Percentiles rank a stretch among this genome's conserved stretches.
Conservation (phyloP, 345 rosid genomes). For the Aegle marmelos region DNA sequence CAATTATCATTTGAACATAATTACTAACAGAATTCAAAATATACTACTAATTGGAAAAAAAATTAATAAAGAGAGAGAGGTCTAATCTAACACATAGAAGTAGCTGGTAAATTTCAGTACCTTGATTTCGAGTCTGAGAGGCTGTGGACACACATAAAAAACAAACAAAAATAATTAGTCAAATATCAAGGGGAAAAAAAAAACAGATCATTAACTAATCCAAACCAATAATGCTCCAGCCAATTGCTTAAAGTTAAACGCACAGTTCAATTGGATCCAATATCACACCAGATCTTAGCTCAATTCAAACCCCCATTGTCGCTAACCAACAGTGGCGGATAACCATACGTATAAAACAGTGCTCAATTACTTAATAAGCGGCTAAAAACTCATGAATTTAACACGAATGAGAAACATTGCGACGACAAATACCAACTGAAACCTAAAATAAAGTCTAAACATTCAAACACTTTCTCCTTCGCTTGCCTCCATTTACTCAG, state of each 20-base stretch:
- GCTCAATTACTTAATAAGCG: not conserved
- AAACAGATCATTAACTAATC: conserved; percentile 11
- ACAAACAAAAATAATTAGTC: conserved; percentile 6
- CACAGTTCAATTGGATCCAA: not conserved
- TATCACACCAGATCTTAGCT: conserved; percentile 8
- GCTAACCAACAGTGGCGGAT: not conserved
- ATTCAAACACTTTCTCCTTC: not conserved
- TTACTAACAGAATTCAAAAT: conserved; percentile 3
- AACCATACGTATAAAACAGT: not conserved
- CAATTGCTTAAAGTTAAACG: not conserved
- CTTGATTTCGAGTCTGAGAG: conserved; percentile 63
- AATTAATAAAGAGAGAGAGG: not conserved
- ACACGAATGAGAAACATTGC: not conserved
- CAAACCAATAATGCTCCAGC: not conserved
- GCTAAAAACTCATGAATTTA: not conserved
- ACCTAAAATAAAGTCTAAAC: not conserved
- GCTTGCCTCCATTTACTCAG: not conserved
- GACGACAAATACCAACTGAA: not conserved
- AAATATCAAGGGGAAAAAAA: conserved; percentile 9
- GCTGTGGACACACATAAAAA: conserved; percentile 34
- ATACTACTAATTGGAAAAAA: not conserved
- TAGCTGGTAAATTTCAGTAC: conserved; percentile 20
- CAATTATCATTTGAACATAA: conserved; percentile 22
- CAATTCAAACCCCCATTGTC: not conserved
- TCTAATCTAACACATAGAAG: not conserved